Base-by-base conservation (phyloP, 2,329 filamentous ascomycete genomes). In the Cercospora berteroae region DNA sequence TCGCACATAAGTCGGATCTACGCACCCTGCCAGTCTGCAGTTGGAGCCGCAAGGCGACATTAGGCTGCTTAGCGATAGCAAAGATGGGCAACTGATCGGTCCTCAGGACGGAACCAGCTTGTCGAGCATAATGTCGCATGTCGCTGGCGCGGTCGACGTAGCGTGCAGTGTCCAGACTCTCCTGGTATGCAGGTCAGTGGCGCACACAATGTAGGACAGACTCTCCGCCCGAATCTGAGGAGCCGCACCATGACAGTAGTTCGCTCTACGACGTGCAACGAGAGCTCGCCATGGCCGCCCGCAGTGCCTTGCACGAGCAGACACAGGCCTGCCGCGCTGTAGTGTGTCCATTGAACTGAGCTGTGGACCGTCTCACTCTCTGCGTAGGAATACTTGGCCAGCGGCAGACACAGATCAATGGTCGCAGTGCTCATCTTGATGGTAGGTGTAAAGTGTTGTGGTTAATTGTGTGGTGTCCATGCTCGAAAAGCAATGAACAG, bases 71-170 rank as follows among this genome's bases (percentile, higher is more conserved):
- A 9, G 77, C 75, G 33, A 83, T 78, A 36, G 77, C 81, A 55
- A 79, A 81, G n/a, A 83, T 79, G 5, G 81, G 80, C 2, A 83
- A 74, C 62, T 81, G 77, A 9, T 83, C 81, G 20, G 74, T 71
- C 20, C 73, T 74, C 39, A 78, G 70, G 25, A 76, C 69, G 12
- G 77, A 67, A 13, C 77, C 73, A 16, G 70, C 72, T 31, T 76
- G 67, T 16, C 72, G 68, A 18, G 68, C 67, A 18, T 61, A 36
- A 13, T 60, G 27, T 4, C 72, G 69, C 4, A 66, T 59, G 4
- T 69, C 64, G 10, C 66, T 63, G 4, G 75, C 66, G 16, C 64
- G 50, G 55, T 76, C 73, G 39, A 78, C 68, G 52, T 73, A 74
- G 10, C 63, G 63, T 13, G 68, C 69, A 25, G 78, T 60, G 36